Conservation (phyloP, 495 filamentous ascomycete species). For the Neurospora intermedia region DNA sequence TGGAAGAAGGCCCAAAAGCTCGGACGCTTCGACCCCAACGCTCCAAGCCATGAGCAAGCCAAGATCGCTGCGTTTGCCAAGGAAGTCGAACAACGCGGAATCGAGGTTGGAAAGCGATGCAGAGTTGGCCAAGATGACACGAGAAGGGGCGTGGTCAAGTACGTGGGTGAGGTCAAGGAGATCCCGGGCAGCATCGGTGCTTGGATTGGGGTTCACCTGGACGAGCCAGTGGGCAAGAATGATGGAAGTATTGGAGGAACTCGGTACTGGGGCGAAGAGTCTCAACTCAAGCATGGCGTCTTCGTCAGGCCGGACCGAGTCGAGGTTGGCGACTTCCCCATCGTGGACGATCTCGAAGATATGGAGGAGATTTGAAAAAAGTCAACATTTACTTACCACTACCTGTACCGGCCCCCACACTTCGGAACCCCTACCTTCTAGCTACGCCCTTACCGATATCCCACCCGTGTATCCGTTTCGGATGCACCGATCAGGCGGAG, state of each 20-base stretch:
- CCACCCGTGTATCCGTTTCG: background rate
- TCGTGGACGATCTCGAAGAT: constrained; percentile 63
- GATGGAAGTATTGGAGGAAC: constrained; percentile 73
- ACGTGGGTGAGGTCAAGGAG: constrained; percentile 69
- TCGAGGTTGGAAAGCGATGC: constrained; percentile 54
- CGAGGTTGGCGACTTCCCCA: constrained; percentile 78
- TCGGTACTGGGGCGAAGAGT: constrained; percentile 61
- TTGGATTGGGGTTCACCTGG: constrained; percentile 78
- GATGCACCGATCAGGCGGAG: background rate
- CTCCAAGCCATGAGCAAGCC: constrained; percentile 56
- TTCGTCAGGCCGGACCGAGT: constrained; percentile 87
- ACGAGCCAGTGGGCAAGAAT: constrained; percentile 85
- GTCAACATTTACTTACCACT: constrained; percentile 4
- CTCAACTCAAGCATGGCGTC: constrained; percentile 58
- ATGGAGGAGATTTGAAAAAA: constrained; percentile 70
- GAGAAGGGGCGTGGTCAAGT: constrained; percentile 73
- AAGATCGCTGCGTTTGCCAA: constrained; percentile 53
- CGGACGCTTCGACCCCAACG: constrained; percentile 85
- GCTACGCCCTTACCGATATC: background rate
- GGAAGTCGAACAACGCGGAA: constrained; percentile 58
- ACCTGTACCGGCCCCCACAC: background rate
- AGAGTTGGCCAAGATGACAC: constrained; percentile 53
- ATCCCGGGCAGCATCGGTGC: constrained; percentile 62
- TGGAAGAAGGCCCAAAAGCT: constrained; percentile 90
- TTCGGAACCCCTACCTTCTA: background rate